A percentile compares a stretch with the other conserved stretches of the same genome.
Evolutionary conservation across 768 basidiomycete species (phyloP).

Genomic region (Mycena indigotica): DNA sequence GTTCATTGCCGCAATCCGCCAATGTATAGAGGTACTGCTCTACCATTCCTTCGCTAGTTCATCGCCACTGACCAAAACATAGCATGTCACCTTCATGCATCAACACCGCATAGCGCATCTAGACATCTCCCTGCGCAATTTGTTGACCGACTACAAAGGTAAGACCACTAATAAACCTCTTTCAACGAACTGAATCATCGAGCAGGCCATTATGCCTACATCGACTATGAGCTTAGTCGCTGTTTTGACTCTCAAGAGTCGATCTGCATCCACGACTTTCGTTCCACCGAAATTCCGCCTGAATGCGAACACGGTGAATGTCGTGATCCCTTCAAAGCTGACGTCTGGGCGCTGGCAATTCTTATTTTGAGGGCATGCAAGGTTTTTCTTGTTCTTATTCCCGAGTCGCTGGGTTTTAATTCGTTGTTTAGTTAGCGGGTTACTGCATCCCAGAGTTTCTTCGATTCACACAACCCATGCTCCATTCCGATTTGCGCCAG

Average conservation of each 20-base stretch:
- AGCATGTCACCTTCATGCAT: conserved; percentile 78
- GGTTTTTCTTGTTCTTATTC: conserved; percentile 40
- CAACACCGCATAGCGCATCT: conserved; percentile 64
- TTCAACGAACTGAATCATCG: background rate
- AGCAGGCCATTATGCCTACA: conserved; percentile 58
- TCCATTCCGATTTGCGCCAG: conserved; percentile 49
- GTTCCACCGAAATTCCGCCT: conserved; percentile 70
- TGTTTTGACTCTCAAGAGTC: conserved; percentile 44
- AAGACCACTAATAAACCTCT: background rate
- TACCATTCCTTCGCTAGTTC: background rate
- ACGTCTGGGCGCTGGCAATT: conserved; percentile 72
- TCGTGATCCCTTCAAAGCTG: conserved; percentile 67
- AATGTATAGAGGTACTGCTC: conserved; percentile 63
- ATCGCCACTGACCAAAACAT: background rate
- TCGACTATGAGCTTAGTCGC: conserved; percentile 72
- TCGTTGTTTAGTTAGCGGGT: conserved; percentile 52
- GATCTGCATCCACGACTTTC: conserved; percentile 45
- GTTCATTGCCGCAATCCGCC: conserved; percentile 60
- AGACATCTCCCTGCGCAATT: conserved; percentile 70
- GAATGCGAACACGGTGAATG: conserved; percentile 58
- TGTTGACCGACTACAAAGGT: conserved; percentile 66
- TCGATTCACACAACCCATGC: conserved; percentile 59
- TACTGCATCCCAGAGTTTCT: conserved; percentile 62
- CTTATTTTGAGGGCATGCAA: conserved; percentile 67
- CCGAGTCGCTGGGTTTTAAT: conserved; percentile 7